Conservation (phyloP, 2,329 filamentous ascomycete genomes). For the Fusarium temperatum region DNA sequence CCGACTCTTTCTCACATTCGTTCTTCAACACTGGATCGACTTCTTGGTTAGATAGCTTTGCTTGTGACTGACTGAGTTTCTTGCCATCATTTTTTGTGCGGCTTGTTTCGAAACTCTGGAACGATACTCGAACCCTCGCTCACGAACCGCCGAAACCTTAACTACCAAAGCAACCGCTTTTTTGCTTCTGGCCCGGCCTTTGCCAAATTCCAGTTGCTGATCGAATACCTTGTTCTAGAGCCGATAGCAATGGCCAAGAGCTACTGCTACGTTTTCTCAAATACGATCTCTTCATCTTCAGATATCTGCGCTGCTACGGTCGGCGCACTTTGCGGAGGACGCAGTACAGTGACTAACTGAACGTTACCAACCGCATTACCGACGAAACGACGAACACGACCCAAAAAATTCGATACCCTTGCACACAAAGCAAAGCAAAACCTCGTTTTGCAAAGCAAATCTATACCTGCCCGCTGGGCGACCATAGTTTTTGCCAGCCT, state of each 20-base stretch:
- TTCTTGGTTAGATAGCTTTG: slow-evolving; percentile 28
- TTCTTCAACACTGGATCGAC: slow-evolving; percentile 12
- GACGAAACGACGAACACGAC: slow-evolving; percentile 29
- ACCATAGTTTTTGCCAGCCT: slow-evolving; percentile 34
- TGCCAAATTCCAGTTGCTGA: slow-evolving; percentile 23
- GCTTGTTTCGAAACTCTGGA: slow-evolving; percentile 15
- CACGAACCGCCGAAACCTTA: slow-evolving; percentile 15
- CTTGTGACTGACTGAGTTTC: slow-evolving; percentile 18
- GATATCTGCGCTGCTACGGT: slow-evolving; percentile 26
- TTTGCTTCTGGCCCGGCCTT: slow-evolving; percentile 6
- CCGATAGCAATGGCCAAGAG: slow-evolving; percentile 41
- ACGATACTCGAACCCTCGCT: slow-evolving; percentile 11
- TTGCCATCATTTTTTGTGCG: slow-evolving; percentile 15
- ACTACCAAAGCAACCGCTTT: slow-evolving; percentile 7
- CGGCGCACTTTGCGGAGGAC: slow-evolving; percentile 29
- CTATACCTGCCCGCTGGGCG: slow-evolving; percentile 32
- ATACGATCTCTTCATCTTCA: slow-evolving; percentile 15
- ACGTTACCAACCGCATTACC: slow-evolving; percentile 22
- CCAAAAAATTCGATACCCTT: slow-evolving; percentile 21
- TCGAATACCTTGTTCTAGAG: slow-evolving; percentile 26
- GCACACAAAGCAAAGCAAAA: slow-evolving; percentile 10
- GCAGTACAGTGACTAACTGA: slow-evolving; percentile 30
- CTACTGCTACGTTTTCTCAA: slow-evolving; percentile 23
- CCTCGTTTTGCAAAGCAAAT: slow-evolving; percentile 6
- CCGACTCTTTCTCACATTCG: slow-evolving; percentile 27